phyloP scores from a whole-genome alignment of 1,284 basidiomycete species.

The Marasmius oreades region DNA sequence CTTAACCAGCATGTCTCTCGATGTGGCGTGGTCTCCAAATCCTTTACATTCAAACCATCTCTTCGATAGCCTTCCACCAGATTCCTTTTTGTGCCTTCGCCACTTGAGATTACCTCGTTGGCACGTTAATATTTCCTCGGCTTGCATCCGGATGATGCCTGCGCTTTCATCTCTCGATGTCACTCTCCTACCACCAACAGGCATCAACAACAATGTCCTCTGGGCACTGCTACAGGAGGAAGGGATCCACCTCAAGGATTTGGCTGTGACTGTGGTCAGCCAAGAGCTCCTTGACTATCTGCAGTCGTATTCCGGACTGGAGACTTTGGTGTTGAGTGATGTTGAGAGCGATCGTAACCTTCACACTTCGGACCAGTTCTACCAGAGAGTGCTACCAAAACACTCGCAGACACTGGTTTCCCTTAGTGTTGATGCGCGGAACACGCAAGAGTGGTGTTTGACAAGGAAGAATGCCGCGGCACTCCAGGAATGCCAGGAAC shows the following conservation, averaged over 20 bases:
- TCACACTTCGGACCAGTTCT: conserved; percentile 14
- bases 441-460: neutral
- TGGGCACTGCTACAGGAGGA: conserved; percentile 18
- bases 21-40: neutral
- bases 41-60: neutral
- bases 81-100: neutral
- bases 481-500: neutral
- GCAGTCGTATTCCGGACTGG: conserved; percentile 19
- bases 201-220: neutral
- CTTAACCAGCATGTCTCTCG: neutral
- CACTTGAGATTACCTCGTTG: neutral
- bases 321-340: conserved; percentile 17
- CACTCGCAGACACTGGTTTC: neutral
- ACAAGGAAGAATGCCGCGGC: neutral
- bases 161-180: neutral
- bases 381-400: conserved; percentile 17
- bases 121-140: neutral
- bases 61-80: neutral
- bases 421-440: neutral
- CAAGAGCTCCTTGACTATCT: conserved; percentile 20
- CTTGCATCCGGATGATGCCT: neutral
- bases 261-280: conserved; percentile 19
- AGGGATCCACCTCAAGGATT: conserved; percentile 18
- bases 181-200: neutral
- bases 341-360: conserved; percentile 9